phyloP scores from a whole-genome alignment of 192 early-diverging fungal species.

The Rhizoclosmatium globosum region DNA sequence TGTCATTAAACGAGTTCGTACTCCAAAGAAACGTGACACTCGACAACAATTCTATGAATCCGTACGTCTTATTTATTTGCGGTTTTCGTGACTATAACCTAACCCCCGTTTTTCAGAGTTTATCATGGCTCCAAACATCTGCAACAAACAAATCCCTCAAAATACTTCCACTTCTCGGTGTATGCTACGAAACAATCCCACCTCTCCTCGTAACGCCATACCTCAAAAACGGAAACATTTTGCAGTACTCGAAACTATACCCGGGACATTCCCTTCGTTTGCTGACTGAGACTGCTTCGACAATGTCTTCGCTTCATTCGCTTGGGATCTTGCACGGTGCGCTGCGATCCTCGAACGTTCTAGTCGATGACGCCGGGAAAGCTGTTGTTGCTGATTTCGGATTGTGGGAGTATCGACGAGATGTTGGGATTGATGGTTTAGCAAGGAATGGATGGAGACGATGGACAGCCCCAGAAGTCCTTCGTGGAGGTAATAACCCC shows the following conservation, averaged over 20 bases:
- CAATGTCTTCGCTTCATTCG: conserved; percentile 41
- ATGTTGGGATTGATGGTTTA: conserved; percentile 11
- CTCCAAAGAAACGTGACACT: not conserved
- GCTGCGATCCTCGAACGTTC: conserved; percentile 37
- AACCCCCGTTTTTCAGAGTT: not conserved
- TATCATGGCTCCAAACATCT: not conserved
- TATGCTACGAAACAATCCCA: conserved; percentile 1
- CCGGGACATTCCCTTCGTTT: conserved; percentile 39
- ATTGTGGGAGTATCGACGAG: conserved; percentile 30
- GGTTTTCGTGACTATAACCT: not conserved
- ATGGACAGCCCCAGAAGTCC: conserved; percentile 38
- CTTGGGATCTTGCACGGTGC: conserved; percentile 41
- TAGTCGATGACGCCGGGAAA: conserved; percentile 36
- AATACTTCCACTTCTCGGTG: conserved; percentile 25
- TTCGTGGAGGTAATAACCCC: conserved; percentile 27
- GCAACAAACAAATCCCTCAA: not conserved
- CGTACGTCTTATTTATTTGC: conserved; percentile 12
- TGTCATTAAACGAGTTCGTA: conserved; percentile 26
- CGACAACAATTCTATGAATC: not conserved
- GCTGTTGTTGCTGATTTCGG: conserved; percentile 39
- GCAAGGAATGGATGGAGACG: conserved; percentile 31
- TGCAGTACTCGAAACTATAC: conserved; percentile 27
- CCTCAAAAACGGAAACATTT: conserved; percentile 34
- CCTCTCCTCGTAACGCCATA: conserved; percentile 36
- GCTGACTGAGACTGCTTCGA: conserved; percentile 37